Evolutionary conservation across 257 asterid species (phyloP).

Genomic region (Fraxinus americana): DNA sequence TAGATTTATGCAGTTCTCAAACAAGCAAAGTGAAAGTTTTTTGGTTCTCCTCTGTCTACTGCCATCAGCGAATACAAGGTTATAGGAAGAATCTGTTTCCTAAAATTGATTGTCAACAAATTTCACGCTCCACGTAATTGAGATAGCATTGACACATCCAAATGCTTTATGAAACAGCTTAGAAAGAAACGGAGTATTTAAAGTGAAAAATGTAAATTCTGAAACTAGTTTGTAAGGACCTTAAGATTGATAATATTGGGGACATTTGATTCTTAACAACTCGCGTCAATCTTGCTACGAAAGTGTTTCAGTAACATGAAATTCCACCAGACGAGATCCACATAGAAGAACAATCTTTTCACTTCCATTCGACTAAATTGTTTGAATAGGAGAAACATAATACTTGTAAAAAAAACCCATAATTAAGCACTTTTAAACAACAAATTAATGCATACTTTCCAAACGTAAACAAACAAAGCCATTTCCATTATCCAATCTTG

Average conservation of each 20-base stretch:
- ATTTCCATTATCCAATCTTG: not conserved
- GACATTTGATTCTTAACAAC: not conserved
- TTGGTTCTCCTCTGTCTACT: no score
- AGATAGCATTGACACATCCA: not conserved
- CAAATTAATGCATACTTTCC: not conserved
- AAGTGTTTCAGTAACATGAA: not conserved
- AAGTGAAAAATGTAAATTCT: no score
- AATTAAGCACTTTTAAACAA: not conserved
- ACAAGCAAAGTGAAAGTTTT: not conserved
- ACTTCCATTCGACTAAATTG: not conserved
- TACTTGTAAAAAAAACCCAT: not conserved
- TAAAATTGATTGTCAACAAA: no score
- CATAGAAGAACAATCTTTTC: not conserved
- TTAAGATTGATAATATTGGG: not conserved
- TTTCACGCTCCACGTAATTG: no score
- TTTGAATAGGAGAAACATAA: not conserved
- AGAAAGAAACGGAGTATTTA: not conserved
- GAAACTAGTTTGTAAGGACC: not conserved
- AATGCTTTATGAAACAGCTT: not conserved
- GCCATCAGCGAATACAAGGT: not conserved
- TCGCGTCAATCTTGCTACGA: not conserved
- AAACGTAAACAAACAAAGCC: not conserved
- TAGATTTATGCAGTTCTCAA: not conserved
- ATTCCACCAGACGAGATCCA: not conserved
- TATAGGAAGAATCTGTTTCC: no score